These are phyloP conservation scores for Waltiozyma sp. DNA, from an alignment of 1,139 yeast species.

Conservation along the genomic window DNA sequence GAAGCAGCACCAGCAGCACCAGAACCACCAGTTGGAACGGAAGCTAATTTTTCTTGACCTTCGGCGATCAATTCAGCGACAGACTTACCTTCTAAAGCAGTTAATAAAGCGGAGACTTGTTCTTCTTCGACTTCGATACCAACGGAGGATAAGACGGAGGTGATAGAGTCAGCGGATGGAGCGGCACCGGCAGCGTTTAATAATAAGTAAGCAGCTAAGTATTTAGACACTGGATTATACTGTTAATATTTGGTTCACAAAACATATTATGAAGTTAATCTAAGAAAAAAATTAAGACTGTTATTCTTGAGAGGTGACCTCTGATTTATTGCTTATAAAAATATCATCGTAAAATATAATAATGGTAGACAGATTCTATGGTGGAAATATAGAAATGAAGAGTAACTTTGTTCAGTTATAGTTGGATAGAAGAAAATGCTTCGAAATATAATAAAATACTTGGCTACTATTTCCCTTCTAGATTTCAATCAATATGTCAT, in stretches of 20 bases:
- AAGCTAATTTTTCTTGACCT: constrained; percentile 91
- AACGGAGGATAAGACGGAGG: constrained; percentile 80
- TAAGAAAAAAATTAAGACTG: too few relatives aligned
- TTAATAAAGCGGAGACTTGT: constrained; percentile 72
- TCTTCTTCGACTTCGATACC: constrained; percentile 93
- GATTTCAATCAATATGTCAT: too few relatives aligned
- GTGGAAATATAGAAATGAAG: too few relatives aligned
- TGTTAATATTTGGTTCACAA: constrained; percentile 12
- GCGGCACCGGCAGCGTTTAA: constrained; percentile 77
- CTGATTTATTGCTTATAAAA: too few relatives aligned
- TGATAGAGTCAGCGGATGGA: constrained; percentile 91
- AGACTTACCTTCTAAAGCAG: constrained; percentile 93
- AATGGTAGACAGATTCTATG: too few relatives aligned
- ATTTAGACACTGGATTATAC: constrained; percentile 31
- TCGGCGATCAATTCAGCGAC: constrained; percentile 82
- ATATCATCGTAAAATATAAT: too few relatives aligned
- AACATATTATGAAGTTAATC: background rate
- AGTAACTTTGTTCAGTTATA: too few relatives aligned
- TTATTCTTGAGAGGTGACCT: too few relatives aligned
- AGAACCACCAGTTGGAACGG: constrained; percentile 97
- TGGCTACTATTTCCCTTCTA: too few relatives aligned
- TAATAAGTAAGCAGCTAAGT: constrained; percentile 87
- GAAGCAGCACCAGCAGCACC: constrained; percentile 69
- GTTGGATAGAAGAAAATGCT: too few relatives aligned
- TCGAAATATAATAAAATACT: too few relatives aligned